Base-by-base conservation (phyloP, 768 basidiomycete genomes). In the Serendipita vermifera region DNA sequence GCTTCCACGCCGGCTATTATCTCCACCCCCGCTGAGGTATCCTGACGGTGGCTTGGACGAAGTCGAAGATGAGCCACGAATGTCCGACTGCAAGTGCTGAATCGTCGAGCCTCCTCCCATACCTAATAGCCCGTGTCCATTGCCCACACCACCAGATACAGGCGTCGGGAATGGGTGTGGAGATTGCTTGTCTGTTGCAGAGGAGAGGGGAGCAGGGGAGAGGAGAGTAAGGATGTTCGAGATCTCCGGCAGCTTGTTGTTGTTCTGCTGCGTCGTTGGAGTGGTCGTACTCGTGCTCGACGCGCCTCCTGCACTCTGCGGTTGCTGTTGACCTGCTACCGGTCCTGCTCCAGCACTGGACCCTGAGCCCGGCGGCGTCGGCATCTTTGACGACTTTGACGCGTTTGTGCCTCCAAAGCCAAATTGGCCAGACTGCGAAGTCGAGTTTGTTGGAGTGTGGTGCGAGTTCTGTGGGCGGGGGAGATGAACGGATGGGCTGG, bases 161-260 rank as follows among this genome's bases (percentile, higher is more conserved):
- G 46, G 46, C 9, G 46, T 51, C 46, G 46, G 46, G 46, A 51
- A 51, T 29, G 46, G 22, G 24, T 51, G 46, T 27, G 46, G 46
- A 7, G 46, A 51, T n/a, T 51, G 17, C 32, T 22, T 51, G 22
- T 31, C 46, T 26, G 39, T n/a, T 9, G 9, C 32, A 7, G 46
- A 15, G 15, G 22, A 22, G 17, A 22, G 24, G n/a, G 46, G 46
- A 9, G 46, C 46, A 22, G 46, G 46, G 22, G 46, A 51, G 15
- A 51, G 24, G 17, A 51, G 46, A 20, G 46, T 51, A 31, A 51
- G 46, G n/a, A 51, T 51, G 46, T 51, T 51, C n/a, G 46, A 51
- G 24, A 51, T 51, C 17, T 51, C 46, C n/a, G 46, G 46, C 11
- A 51, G 27, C 24, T 51, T 51, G 9, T 22, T 51, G 5, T 20